These are phyloP conservation scores for Infundibulicybe gibba DNA, from an alignment of 768 basidiomycete genomes.

Conservation along the genomic window DNA sequence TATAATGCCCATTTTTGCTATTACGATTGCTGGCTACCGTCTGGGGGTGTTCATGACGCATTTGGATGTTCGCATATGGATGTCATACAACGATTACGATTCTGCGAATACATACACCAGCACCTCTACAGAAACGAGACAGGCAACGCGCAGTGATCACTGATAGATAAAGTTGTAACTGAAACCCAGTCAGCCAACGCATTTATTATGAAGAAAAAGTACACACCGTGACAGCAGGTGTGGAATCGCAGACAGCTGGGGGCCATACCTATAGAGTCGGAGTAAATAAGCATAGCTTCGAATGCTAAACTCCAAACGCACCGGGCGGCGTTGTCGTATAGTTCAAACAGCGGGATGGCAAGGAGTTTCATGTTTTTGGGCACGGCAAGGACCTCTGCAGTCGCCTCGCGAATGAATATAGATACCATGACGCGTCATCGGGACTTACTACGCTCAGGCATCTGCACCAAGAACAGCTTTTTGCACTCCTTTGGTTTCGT, in stretches of 20 bases:
- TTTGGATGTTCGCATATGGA: no score
- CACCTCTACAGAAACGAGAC: no score
- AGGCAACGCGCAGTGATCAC: conserved; percentile 16
- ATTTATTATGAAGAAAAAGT: background rate
- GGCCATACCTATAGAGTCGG: conserved; percentile 54
- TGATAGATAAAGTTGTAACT: conserved; percentile 84
- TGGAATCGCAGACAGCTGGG: conserved; percentile 91
- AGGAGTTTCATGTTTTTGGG: conserved; percentile 99
- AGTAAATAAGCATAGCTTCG: no score
- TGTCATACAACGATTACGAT: no score
- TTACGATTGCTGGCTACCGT: no score
- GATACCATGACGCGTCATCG: background rate
- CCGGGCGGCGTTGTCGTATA: conserved; percentile 95
- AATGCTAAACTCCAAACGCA: conserved; percentile 24
- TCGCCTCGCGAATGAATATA: background rate
- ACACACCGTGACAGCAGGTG: conserved; percentile 81
- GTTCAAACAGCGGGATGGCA: conserved; percentile 93
- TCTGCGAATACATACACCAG: no score
- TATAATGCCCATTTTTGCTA: no score
- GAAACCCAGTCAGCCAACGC: conserved; percentile 19
- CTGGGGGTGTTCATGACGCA: no score
- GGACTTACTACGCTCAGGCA: conserved; percentile 87
- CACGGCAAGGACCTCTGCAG: conserved; percentile 87
- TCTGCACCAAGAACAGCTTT: conserved; percentile 91
- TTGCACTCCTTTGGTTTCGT: conserved; percentile 99